Base-by-base conservation (phyloP, 2,329 filamentous ascomycete species). In the Aureobasidium subglaciale region DNA sequence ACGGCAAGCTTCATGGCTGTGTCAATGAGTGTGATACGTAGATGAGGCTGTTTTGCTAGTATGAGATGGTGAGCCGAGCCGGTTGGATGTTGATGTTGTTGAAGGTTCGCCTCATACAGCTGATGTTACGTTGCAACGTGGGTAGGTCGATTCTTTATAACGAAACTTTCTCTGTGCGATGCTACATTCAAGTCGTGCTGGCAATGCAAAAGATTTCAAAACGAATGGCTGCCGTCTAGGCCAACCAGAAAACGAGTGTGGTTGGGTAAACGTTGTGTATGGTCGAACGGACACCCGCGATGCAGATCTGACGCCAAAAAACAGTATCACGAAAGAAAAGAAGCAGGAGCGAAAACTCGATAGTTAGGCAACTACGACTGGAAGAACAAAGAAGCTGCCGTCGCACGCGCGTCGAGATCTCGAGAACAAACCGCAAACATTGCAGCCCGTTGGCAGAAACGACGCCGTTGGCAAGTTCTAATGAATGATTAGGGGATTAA, bases 161-260 rank as follows among this genome's bases (percentile, higher is more conserved):
- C n/a, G 18, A 34, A 27, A 37, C n/a, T n/a, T n/a, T 46, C 27
- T 34, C n/a, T 45, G 27, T 45, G 29, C n/a, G 42, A 34, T 34
- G 11, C 27, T 22, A 46, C 29, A 18, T 46, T 25, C 42, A 34
- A 46, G 18, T 2, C n/a, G 27, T 46, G 42, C 25, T 13, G 11
- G 29, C 18, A 32, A 16, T 30, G 29, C 11, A 11, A 30, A 11
- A 6, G 29, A 30, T 30, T 6, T 30, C 29, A 11, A 11, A 30
- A 7, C n/a, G n/a, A n/a, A 50, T 38, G 46, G n/a, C 24, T 24
- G 32, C 46, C 46, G 46, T 50, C 46, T n/a, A 50, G 46, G 34
- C 46, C 27, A 34, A 38, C 24, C n/a, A 13, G 32, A 38, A 37
- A 38, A 29, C 15, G 46, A 38, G 24, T 29, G 46, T 50, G 9